These are phyloP conservation scores for Ustanciosporium gigantosporum DNA, from an alignment of 1,284 basidiomycete genomes.

Conservation along the genomic window DNA sequence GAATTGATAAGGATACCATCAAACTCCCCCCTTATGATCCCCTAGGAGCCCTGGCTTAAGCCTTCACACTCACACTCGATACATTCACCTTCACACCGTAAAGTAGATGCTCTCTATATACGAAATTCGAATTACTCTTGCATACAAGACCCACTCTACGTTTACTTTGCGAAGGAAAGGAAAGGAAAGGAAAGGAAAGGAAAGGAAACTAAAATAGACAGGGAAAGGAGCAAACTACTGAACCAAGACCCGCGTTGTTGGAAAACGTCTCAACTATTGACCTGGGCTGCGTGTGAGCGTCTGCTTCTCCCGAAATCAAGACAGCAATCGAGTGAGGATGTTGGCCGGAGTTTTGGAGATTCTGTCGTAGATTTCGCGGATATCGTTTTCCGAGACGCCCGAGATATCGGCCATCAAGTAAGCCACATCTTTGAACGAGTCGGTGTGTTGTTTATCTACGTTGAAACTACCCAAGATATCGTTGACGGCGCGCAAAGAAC, in stretches of 20 bases:
- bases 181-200: too few species aligned
- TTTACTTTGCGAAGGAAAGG: too few species aligned
- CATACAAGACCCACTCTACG: too few species aligned
- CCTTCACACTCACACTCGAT: not conserved
- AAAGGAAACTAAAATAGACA: too few species aligned
- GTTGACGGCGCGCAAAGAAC: conserved; percentile 94
- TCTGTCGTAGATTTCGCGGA: conserved; percentile 78
- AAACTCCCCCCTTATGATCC: conserved; percentile 62
- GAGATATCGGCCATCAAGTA: conserved; percentile 96
- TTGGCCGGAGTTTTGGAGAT: conserved; percentile 72
- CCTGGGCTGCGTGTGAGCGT: too few species aligned
- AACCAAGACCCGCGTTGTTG: too few species aligned
- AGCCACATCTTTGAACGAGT: conserved; percentile 90
- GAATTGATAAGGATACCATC: conserved; percentile 43
- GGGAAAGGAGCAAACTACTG: too few species aligned
- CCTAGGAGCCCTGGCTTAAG: conserved; percentile 41
- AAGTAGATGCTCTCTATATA: too few species aligned
- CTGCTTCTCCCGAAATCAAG: too few species aligned
- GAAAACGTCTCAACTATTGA: too few species aligned
- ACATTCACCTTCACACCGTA: not conserved
- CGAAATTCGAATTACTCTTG: too few species aligned
- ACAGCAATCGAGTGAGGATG: conserved; percentile 50
- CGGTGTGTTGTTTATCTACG: conserved; percentile 98
- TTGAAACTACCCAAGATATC: conserved; percentile 88
- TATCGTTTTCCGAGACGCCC: conserved; percentile 79